Base-by-base conservation (phyloP, 2,329 filamentous ascomycete species). In the Cryphonectria carpinicola region DNA sequence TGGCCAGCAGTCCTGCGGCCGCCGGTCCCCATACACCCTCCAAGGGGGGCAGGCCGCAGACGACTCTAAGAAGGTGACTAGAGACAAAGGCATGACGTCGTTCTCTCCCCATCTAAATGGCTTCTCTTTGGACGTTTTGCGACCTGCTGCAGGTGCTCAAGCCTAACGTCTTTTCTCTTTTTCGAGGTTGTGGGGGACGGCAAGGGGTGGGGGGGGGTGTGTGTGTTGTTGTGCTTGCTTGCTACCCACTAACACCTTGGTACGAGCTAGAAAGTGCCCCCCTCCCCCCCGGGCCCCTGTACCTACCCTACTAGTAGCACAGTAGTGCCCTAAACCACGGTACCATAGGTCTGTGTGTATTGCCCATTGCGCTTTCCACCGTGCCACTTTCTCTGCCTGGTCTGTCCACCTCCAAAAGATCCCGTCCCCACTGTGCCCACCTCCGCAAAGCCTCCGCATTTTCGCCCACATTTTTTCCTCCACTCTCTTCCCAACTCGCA, bases 361-460 rank as follows among this genome's bases (percentile, higher is more conserved):
- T 22, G 6, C 46, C 22, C 22, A 49, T 11, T 32, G 52, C 52
- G 25, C 25, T 13, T 39, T 17, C 41, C 35, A 35, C 28, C 54
- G 32, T 28, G 35, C 49, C 60, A 25, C 65, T n/a, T 7, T 28
- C 35, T 41, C 19, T 49, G 46, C 41, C 61, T 63, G 43, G 49
- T 22, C 52, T 65, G 49, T 41, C 65, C 58, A 49, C 66, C 70
- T 61, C 52, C 66, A 28, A 39, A 46, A 60, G 43, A 43, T 60
- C 41, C 70, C 71, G 66, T 67, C 71, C 63, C 71, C 71, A 70
- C 71, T 69, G 32, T 32, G 32, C 32, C 32, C 32, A 32, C 32
- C 32, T 71, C 71, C 71, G 69, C 71, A 72, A 70, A 70, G 66
- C 71, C 71, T 70, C 71, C 71, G 71, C 71, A 72, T 70, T 70